A percentile compares a stretch with the other conserved stretches of the same genome.
phyloP scores from a whole-genome alignment of 2,329 filamentous ascomycete genomes.

The Venturia effusa region DNA sequence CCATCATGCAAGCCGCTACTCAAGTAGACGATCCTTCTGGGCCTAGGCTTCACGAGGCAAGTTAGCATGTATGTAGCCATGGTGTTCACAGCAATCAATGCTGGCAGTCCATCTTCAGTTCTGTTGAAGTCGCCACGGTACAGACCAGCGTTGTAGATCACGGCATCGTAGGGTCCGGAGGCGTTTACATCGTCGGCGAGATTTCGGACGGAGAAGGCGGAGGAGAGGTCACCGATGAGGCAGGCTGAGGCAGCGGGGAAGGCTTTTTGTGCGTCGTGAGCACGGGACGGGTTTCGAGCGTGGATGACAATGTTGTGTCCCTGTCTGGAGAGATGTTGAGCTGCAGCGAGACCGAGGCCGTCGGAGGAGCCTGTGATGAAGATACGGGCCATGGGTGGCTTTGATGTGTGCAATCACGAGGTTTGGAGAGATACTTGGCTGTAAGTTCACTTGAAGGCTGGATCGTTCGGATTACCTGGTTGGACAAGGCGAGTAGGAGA shows the following conservation, averaged over 20 bases:
- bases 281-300: slow-evolving; percentile 44
- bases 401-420: too few species aligned
- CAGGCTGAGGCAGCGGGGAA: slow-evolving; percentile 41
- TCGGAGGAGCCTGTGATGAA: slow-evolving; percentile 49
- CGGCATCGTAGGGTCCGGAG: slow-evolving; percentile 40
- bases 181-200: slow-evolving; percentile 42
- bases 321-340: slow-evolving; percentile 37
- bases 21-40: slow-evolving; percentile 41
- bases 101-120: slow-evolving; percentile 36
- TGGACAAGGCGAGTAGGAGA: too few species aligned
- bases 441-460: too few species aligned
- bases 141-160: slow-evolving; percentile 49
- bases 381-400: slow-evolving; percentile 39
- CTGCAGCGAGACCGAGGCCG: slow-evolving; percentile 43
- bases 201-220: slow-evolving; percentile 38
- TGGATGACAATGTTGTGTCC: slow-evolving; percentile 48
- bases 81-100: slow-evolving; percentile 45
- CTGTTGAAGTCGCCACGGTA: slow-evolving; percentile 33
- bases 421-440: too few species aligned
- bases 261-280: slow-evolving; percentile 35
- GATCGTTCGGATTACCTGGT: too few species aligned
- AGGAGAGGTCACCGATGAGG: slow-evolving; percentile 43
- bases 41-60: slow-evolving; percentile 34
- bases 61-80: slow-evolving; percentile 48
- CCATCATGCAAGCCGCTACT: slow-evolving; percentile 40